Conservation (phyloP, 371 early-diverging fungal species). For the Fennellomyces sp. region DNA sequence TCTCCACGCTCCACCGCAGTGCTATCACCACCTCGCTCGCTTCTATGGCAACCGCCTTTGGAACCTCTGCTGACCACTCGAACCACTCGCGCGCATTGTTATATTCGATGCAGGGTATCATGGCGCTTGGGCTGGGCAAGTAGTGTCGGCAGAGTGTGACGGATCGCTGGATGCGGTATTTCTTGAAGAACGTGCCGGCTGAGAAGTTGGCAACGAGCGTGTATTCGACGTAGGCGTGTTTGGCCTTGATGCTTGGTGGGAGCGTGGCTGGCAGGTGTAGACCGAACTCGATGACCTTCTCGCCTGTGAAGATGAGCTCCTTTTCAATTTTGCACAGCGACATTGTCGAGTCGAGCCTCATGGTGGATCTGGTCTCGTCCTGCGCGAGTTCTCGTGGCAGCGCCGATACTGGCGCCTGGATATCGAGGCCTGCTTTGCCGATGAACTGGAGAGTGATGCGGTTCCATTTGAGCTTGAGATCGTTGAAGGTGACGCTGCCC, state of each 20-base stretch:
- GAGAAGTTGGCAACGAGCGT: constrained; percentile 44
- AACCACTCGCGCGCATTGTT: constrained; percentile 46
- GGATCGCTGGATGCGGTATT: constrained; percentile 34
- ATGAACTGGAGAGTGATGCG: constrained; percentile 44
- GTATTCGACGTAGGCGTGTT: constrained; percentile 48
- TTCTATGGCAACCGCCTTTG: constrained; percentile 46
- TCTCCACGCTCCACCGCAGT: constrained; percentile 47
- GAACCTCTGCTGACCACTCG: constrained; percentile 48
- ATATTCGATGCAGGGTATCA: constrained; percentile 43
- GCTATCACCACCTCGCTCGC: constrained; percentile 44
- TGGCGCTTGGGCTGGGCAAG: constrained; percentile 41
- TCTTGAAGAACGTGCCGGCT: constrained; percentile 46
- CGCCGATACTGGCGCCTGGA: constrained; percentile 24
- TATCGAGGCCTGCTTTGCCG: constrained; percentile 41
- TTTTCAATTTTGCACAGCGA: constrained; percentile 48
- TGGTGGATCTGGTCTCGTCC: constrained; percentile 16
- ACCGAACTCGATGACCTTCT: constrained; percentile 43
- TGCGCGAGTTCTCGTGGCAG: constrained; percentile 14
- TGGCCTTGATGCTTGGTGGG: constrained; percentile 33
- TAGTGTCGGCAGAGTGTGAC: constrained; percentile 43
- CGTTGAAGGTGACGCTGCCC: constrained; percentile 42
- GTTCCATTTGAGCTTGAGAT: constrained; percentile 50
- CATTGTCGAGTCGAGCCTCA: constrained; percentile 28
- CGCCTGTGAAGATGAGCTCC: constrained; percentile 49
- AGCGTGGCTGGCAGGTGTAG: constrained; percentile 46